phyloP scores from a whole-genome alignment of 1,284 basidiomycete species.

The Trichosporon sp. region DNA sequence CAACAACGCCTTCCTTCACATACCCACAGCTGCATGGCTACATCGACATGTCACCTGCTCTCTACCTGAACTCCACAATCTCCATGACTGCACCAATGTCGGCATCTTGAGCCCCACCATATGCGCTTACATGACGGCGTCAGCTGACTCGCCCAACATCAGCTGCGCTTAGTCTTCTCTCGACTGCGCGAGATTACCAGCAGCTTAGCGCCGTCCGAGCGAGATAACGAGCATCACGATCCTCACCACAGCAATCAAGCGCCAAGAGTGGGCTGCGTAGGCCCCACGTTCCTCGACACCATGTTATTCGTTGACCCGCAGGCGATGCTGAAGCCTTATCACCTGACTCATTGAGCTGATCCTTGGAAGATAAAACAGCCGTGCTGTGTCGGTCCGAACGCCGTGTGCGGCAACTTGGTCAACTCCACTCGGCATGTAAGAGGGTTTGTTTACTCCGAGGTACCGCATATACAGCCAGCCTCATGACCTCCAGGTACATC shows the following conservation, averaged over 20 bases:
- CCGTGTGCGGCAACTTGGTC: not conserved
- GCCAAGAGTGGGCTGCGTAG: not conserved
- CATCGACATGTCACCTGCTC: too few relatives aligned
- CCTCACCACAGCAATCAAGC: not conserved
- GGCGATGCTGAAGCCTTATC: not conserved
- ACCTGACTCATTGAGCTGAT: not conserved
- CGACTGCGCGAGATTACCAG: not conserved
- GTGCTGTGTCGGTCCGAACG: not conserved
- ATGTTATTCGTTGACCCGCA: not conserved
- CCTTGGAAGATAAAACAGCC: not conserved
- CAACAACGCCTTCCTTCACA: too few relatives aligned
- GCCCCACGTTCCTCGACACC: not conserved
- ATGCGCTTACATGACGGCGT: not conserved
- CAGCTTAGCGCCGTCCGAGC: not conserved
- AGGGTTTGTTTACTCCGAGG: too few relatives aligned
- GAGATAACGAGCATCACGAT: not conserved
- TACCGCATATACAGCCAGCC: not conserved
- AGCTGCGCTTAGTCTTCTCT: not conserved
- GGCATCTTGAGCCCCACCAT: not conserved
- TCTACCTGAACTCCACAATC: not conserved
- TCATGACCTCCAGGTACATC: not conserved
- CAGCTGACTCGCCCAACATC: not conserved
- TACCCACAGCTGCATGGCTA: too few relatives aligned
- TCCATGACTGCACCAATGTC: not conserved
- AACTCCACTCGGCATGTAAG: not conserved